Base-by-base conservation (phyloP, 495 filamentous ascomycete species). In the Hypoxylon lenormandii region DNA sequence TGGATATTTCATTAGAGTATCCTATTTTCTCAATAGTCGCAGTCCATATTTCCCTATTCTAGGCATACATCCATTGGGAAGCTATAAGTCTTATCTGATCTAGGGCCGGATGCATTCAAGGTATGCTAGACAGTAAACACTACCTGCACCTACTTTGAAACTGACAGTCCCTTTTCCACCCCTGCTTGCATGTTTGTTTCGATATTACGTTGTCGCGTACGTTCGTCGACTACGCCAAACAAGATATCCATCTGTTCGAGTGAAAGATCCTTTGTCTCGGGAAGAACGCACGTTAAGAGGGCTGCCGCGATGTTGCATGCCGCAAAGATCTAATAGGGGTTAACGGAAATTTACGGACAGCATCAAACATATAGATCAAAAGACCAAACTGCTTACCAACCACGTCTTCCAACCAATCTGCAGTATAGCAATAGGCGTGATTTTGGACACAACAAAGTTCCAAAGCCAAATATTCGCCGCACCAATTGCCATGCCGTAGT, bases 171-270 rank as follows among this genome's bases (percentile, higher is more conserved):
- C 30, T 33, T 26, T 5, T 2, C 30, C 3, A 33, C 30, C 30
- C 4, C 10, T 33, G 2, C 38, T 12, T 43, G 21, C 38, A 56
- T 12, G 19, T 16, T 28, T 30, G 4, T 15, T 30, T 56, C 38
- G 15, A 56, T 45, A 18, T 56, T 16, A 8, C 15, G 52, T 7
- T 28, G 21, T 21, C 21, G 18, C 21, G 52, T 43, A 28, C 15
- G 23, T 13, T 45, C 37, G 10, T 78, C 77, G 7, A 72, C 70
- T 18, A 76, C 61, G 26, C 78, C 74, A 61, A 80, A 81, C 45
- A 80, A 60, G 22, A 62, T 37, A 47, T 80, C 78, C 79, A 80
- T 80, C 7, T 62, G 43, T 68, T 81, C 79, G 37, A 81, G 77
- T 21, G 79, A 76, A 40, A 78, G 13, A 18, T 43, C 52, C 19